Percentiles rank a stretch among this genome's conserved stretches.
These are phyloP conservation scores for Primulina huaijiensis DNA, from an alignment of 257 asterid genomes.

Conservation along the genomic window DNA sequence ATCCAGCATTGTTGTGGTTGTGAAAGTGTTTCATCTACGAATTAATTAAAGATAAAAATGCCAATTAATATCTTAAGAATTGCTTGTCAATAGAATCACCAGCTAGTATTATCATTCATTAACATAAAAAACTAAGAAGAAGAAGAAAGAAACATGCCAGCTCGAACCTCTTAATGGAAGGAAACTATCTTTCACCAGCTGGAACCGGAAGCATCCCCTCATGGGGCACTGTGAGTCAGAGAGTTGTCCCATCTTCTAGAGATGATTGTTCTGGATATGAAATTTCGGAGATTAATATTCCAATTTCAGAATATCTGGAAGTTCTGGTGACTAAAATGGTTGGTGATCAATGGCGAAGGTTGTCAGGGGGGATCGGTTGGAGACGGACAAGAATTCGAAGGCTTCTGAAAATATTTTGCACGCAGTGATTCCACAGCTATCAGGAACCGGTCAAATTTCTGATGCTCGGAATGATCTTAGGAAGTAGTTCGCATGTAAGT, in stretches of 20 bases:
- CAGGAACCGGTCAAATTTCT: constrained; percentile 53
- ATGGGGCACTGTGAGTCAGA: not conserved
- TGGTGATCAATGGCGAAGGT: not conserved
- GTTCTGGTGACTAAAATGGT: not conserved
- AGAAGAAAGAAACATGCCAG: not conserved
- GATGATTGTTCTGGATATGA: not conserved
- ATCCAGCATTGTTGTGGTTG: too few relatives aligned
- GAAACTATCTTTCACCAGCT: not conserved
- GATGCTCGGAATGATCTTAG: constrained; percentile 86
- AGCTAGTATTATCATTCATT: not conserved
- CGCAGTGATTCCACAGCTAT: constrained; percentile 24
- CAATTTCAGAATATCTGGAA: not conserved
- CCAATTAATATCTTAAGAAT: too few relatives aligned
- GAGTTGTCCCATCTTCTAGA: not conserved
- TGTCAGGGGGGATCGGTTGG: not conserved
- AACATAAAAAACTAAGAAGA: too few relatives aligned
- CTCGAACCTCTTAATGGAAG: not conserved
- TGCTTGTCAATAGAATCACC: not conserved
- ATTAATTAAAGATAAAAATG: too few relatives aligned
- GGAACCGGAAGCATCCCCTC: not conserved
- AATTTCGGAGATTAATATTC: not conserved
- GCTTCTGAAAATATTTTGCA: constrained; percentile 32
- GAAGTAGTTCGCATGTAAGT: constrained; percentile 62
- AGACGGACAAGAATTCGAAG: constrained; percentile 4
- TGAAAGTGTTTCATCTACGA: too few relatives aligned